Evolutionary conservation across 495 filamentous ascomycete species (phyloP).

Genomic region (Polyplosphaeria fusca): DNA sequence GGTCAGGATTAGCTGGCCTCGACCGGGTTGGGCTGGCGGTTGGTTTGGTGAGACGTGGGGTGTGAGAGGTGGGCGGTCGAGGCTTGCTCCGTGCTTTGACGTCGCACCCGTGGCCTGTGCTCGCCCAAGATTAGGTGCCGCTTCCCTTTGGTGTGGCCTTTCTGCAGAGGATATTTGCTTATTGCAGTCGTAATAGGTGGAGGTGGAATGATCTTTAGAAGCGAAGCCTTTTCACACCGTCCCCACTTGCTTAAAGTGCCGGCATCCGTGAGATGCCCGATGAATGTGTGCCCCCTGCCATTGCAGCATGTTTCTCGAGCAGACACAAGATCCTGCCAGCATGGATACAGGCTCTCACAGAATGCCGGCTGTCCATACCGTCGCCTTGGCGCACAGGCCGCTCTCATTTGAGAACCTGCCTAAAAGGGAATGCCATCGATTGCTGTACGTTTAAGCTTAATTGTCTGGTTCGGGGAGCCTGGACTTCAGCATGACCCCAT

Average conservation of each 20-base stretch:
- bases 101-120: neutral
- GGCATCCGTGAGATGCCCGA: too few relatives aligned
- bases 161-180: neutral
- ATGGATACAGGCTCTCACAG: neutral
- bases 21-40: neutral
- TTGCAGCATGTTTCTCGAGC: too few relatives aligned
- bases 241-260: too few relatives aligned
- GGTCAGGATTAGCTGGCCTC: neutral
- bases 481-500: too few relatives aligned
- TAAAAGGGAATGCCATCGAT: conserved; percentile 9
- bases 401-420: neutral
- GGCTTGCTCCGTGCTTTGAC: neutral
- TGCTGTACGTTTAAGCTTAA: conserved; percentile 19
- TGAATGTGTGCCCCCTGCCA: too few relatives aligned
- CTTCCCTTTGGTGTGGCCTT: neutral
- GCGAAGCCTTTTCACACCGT: neutral
- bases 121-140: neutral
- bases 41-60: conserved; percentile 9
- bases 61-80: conserved; percentile 4
- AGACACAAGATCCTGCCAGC: neutral
- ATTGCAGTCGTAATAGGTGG: neutral
- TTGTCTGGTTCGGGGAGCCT: too few relatives aligned
- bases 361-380: neutral
- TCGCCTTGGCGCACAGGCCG: neutral
- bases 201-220: neutral